Percentiles rank a stretch among this genome's conserved stretches.
phyloP scores from a whole-genome alignment of 495 filamentous ascomycete species.

The Hypoxylon fuscum region DNA sequence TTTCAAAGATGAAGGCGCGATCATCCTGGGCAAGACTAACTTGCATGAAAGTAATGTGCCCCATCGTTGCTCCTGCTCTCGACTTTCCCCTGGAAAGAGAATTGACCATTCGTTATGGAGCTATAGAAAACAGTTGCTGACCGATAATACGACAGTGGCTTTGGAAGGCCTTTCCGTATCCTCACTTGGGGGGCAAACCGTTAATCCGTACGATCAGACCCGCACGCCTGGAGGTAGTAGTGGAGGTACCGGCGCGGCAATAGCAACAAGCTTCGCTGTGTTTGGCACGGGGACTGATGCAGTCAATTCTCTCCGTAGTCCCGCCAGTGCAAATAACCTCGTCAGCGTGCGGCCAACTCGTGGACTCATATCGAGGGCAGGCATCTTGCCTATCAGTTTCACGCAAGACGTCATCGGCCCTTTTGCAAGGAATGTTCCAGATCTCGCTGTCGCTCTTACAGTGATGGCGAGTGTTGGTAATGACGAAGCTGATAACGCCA shows the following conservation, averaged over 20 bases:
- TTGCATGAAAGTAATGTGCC: slow-evolving; percentile 59
- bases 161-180: slow-evolving; percentile 69
- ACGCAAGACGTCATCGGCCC: slow-evolving; percentile 71
- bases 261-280: slow-evolving; percentile 66
- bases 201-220: slow-evolving; percentile 69
- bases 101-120: no score
- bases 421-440: slow-evolving; percentile 62
- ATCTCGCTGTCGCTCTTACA: slow-evolving; percentile 63
- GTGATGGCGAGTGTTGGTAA: slow-evolving; percentile 64
- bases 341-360: slow-evolving; percentile 68
- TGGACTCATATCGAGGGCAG: slow-evolving; percentile 61
- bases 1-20: slow-evolving; percentile 63
- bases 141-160: slow-evolving; percentile 51
- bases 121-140: no score
- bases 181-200: slow-evolving; percentile 67
- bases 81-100: slow-evolving; percentile 5
- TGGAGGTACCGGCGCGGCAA: slow-evolving; percentile 67
- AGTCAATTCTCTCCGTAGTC: slow-evolving; percentile 68
- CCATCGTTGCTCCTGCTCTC: background rate
- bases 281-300: slow-evolving; percentile 71
- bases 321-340: slow-evolving; percentile 68
- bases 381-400: slow-evolving; percentile 67
- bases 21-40: slow-evolving; percentile 74
- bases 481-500: slow-evolving; percentile 57
- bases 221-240: slow-evolving; percentile 72